A percentile compares a stretch with the other conserved stretches of the same genome.
These are phyloP conservation scores for Phytophthora cryptogea DNA, from an alignment of 352 stramenopile species.

Conservation along the genomic window DNA sequence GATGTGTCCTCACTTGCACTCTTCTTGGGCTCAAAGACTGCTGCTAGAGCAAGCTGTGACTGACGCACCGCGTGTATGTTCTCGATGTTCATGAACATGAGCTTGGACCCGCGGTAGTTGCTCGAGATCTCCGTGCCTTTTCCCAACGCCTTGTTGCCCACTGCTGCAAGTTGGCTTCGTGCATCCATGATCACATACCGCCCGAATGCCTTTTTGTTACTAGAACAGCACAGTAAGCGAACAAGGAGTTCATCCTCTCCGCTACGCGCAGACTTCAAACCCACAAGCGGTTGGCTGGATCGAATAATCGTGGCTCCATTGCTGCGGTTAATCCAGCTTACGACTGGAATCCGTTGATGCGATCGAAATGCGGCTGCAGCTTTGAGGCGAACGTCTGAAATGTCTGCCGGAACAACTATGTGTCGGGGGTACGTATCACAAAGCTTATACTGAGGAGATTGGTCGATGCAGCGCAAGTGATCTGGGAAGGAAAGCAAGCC, in stretches of 20 bases:
- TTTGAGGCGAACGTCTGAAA: constrained; percentile 91
- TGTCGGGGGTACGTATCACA: constrained; percentile 96
- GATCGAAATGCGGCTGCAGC: constrained; percentile 73
- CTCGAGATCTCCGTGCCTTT: constrained; percentile 96
- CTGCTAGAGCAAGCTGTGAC: constrained; percentile 88
- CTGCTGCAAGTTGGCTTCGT: constrained; percentile 77
- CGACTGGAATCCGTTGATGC: constrained; percentile 68
- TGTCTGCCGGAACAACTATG: constrained; percentile 91
- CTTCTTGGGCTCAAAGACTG: constrained; percentile 79
- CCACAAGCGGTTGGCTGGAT: constrained; percentile 81
- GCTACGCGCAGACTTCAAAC: constrained; percentile 77
- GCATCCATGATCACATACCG: constrained; percentile 88
- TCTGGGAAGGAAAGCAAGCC: constrained; percentile 71
- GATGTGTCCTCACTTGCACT: constrained; percentile 78
- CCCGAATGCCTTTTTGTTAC: constrained; percentile 47
- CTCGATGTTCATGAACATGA: constrained; percentile 98
- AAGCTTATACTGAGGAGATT: constrained; percentile 78
- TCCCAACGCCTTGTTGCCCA: constrained; percentile 91
- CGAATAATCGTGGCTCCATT: constrained; percentile 84
- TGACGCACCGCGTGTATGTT: constrained; percentile 99
- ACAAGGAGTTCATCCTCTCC: constrained; percentile 83
- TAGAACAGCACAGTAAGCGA: constrained; percentile 63
- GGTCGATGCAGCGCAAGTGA: constrained; percentile 76
- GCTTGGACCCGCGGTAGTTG: constrained; percentile 93
- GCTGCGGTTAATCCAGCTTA: constrained; percentile 72